A percentile compares a stretch with the other conserved stretches of the same genome.
Evolutionary conservation across 2,329 filamentous ascomycete genomes (phyloP).

Genomic region (Cryphonectria parasitica): DNA sequence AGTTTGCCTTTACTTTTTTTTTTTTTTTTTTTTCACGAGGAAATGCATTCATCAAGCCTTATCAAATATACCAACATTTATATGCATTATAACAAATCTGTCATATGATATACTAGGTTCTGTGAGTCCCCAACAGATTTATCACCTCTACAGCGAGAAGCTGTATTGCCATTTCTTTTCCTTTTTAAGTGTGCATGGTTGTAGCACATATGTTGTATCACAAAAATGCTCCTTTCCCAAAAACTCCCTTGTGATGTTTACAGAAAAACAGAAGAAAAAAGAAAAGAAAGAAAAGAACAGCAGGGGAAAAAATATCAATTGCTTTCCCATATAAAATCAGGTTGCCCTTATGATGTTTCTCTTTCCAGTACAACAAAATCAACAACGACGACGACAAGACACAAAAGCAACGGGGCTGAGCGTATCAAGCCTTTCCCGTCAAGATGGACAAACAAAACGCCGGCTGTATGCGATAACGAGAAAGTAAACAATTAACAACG

Average conservation of each 20-base stretch:
- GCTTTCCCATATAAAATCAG: not conserved
- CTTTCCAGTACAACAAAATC: not conserved
- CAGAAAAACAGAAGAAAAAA: too few relatives aligned
- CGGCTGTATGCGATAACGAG: constrained; percentile 8
- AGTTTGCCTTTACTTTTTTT: too few relatives aligned
- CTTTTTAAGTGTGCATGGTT: not conserved
- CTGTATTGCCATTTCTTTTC: not conserved
- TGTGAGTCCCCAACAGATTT: not conserved
- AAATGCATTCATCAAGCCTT: not conserved
- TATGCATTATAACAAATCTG: not conserved
- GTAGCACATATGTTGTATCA: too few relatives aligned
- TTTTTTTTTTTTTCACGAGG: too few relatives aligned
- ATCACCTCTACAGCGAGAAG: not conserved
- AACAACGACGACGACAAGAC: not conserved
- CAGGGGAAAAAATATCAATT: too few relatives aligned
- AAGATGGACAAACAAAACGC: constrained; percentile 1
- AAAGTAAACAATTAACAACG: not conserved
- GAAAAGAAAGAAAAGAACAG: not conserved
- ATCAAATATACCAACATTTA: not conserved
- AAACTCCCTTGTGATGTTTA: not conserved
- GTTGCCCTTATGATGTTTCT: constrained; percentile 6
- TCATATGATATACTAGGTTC: not conserved
- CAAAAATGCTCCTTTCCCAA: not conserved
- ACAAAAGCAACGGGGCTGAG: not conserved
- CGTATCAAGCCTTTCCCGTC: not conserved